Conservation (phyloP, 2,329 filamentous ascomycete species). For the Talaromyces sp. region DNA sequence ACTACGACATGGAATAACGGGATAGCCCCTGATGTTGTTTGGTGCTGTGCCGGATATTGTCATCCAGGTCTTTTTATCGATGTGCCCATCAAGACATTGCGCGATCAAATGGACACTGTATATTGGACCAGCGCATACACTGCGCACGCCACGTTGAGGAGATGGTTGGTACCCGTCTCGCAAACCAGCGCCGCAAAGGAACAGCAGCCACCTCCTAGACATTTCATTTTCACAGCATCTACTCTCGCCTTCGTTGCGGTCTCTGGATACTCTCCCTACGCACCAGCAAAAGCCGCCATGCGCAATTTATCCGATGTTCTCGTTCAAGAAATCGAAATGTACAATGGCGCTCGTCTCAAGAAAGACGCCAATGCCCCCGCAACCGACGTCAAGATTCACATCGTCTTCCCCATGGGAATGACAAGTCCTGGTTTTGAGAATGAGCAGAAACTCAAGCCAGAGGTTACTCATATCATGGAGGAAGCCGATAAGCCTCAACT, state of each 20-base stretch:
- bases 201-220: slow-evolving; percentile 44
- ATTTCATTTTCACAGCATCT: slow-evolving; percentile 84
- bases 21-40: slow-evolving; percentile 73
- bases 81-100: slow-evolving; percentile 59
- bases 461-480: slow-evolving; percentile 72
- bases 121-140: slow-evolving; percentile 85
- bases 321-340: slow-evolving; percentile 76
- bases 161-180: slow-evolving; percentile 58
- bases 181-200: slow-evolving; percentile 25
- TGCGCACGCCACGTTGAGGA: slow-evolving; percentile 69
- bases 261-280: slow-evolving; percentile 77
- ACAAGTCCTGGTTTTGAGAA: slow-evolving; percentile 66
- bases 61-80: slow-evolving; percentile 74
- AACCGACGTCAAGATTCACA: slow-evolving; percentile 70
- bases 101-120: slow-evolving; percentile 84
- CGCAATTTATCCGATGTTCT: slow-evolving; percentile 77
- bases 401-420: slow-evolving; percentile 81
- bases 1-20: slow-evolving; percentile 74
- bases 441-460: slow-evolving; percentile 75
- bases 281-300: slow-evolving; percentile 78
- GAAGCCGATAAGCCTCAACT: slow-evolving; percentile 74
- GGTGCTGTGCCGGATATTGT: slow-evolving; percentile 77
- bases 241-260: slow-evolving; percentile 69
- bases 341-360: slow-evolving; percentile 59
- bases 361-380: slow-evolving; percentile 42